Conservation (phyloP, 768 basidiomycete genomes). For the Hortiboletus flavorubellus region DNA sequence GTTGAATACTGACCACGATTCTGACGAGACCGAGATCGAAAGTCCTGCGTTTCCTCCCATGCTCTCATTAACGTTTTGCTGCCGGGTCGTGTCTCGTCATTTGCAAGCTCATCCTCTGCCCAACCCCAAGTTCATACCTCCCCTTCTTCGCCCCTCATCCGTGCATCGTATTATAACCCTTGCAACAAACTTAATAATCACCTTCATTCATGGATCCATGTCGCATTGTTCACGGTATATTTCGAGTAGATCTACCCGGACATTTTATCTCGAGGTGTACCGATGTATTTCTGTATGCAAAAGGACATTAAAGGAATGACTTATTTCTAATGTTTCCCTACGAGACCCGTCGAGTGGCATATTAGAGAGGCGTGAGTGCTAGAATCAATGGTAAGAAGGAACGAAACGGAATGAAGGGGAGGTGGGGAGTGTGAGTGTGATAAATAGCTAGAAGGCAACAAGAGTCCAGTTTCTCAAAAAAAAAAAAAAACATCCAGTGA, state of each 20-base stretch:
- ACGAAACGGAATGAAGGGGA: not conserved
- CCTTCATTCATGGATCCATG: slow-evolving; percentile 29
- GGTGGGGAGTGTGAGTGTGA: not conserved
- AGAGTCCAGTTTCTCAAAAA: slow-evolving; percentile 4
- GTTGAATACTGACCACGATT: slow-evolving; percentile 23
- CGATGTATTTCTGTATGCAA: slow-evolving; percentile 35
- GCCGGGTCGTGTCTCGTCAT: slow-evolving; percentile 10
- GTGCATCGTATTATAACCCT: slow-evolving; percentile 26
- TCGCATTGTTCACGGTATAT: slow-evolving; percentile 35
- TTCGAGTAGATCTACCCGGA: slow-evolving; percentile 36
- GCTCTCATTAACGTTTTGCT: slow-evolving; percentile 16
- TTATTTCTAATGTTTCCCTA: slow-evolving; percentile 28
- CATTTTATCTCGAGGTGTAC: slow-evolving; percentile 29
- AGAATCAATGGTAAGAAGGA: not conserved
- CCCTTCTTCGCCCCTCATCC: slow-evolving; percentile 1
- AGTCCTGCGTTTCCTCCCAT: not conserved
- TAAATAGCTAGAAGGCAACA: slow-evolving; percentile 10
- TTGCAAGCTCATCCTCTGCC: slow-evolving; percentile 7
- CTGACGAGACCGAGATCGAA: slow-evolving; percentile 11
- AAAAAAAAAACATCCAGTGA: slow-evolving; percentile 3
- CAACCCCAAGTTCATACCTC: not conserved
- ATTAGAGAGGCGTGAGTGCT: slow-evolving; percentile 1
- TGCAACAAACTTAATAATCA: slow-evolving; percentile 25
- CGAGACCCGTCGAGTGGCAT: not conserved
- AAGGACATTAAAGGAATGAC: slow-evolving; percentile 35